Evolutionary conservation across 139 green algal species (phyloP).

Genomic region (Deuterostichococcus epilithicus): DNA sequence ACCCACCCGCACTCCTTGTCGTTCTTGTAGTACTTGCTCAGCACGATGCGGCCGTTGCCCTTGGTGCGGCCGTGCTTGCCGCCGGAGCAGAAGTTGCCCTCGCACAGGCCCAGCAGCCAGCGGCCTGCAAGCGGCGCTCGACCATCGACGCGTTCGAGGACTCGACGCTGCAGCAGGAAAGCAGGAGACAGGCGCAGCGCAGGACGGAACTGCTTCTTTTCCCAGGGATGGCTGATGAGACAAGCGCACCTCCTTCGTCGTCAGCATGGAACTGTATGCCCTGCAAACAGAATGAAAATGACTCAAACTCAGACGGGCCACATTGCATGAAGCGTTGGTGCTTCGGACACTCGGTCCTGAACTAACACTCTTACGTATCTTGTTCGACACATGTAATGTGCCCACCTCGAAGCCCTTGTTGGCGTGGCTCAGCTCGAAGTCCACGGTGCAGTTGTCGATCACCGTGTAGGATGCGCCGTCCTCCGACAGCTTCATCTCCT

Average conservation of each 20-base stretch:
- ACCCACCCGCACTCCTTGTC: constrained; percentile 9
- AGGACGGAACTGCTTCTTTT: no score
- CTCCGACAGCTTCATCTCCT: constrained; percentile 3
- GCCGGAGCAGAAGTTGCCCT: constrained; percentile 42
- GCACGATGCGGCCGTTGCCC: constrained; percentile 37
- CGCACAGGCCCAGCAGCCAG: constrained; percentile 40
- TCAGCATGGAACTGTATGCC: constrained; percentile 19
- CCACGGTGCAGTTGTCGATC: constrained; percentile 15
- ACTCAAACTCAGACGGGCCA: no score
- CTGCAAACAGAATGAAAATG: no score
- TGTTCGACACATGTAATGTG: background rate
- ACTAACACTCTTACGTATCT: background rate
- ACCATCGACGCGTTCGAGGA: no score
- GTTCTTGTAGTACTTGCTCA: constrained; percentile 14
- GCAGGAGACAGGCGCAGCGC: no score
- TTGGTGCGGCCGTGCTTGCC: constrained; percentile 17
- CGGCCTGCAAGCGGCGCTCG: constrained; percentile 1
- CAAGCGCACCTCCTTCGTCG: constrained; percentile 2
- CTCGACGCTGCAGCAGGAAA: no score
- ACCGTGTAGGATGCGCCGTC: constrained; percentile 19
- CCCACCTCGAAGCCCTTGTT: constrained; percentile 42
- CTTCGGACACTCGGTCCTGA: background rate
- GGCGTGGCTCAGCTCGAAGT: constrained; percentile 28
- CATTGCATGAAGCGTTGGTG: background rate
- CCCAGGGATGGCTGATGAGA: background rate